phyloP scores from a whole-genome alignment of 1,139 yeast genomes.

The Hemisphaericaspora xylofermentans region DNA sequence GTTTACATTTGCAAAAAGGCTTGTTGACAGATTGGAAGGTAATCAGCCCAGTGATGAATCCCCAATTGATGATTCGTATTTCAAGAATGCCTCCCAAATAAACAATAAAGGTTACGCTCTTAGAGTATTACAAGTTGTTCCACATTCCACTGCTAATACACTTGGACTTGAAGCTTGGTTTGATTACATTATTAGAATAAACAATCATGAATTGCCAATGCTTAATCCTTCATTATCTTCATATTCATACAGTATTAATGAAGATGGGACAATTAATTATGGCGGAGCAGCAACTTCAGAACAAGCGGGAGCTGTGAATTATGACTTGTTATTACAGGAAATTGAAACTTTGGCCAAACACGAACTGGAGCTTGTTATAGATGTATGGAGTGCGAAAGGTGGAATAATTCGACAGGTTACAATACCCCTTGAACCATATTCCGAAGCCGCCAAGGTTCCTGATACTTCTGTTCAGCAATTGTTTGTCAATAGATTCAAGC shows the following conservation, averaged over 20 bases:
- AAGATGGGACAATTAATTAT: slow-evolving; percentile 44
- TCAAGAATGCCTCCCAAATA: slow-evolving; percentile 40
- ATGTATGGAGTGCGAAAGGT: slow-evolving; percentile 91
- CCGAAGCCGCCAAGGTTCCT: slow-evolving; percentile 1
- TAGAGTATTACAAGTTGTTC: slow-evolving; percentile 40
- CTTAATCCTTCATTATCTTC: slow-evolving; percentile 33
- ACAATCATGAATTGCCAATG: slow-evolving; percentile 71
- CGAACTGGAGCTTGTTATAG: slow-evolving; percentile 48
- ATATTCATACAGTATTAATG: slow-evolving; percentile 36
- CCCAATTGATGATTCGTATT: slow-evolving; percentile 48
- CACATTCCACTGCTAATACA: slow-evolving; percentile 39
- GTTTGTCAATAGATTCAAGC: slow-evolving; percentile 26
- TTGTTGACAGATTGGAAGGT: slow-evolving; percentile 75
- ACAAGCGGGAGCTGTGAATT: slow-evolving; percentile 39
- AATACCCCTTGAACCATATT: slow-evolving; percentile 35
- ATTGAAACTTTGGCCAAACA: slow-evolving; percentile 34
- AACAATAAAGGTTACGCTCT: slow-evolving; percentile 47
- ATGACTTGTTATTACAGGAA: slow-evolving; percentile 35
- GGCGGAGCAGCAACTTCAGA: slow-evolving; percentile 37
- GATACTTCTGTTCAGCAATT: slow-evolving; percentile 14
- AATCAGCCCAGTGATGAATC: slow-evolving; percentile 27
- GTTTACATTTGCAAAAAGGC: slow-evolving; percentile 87
- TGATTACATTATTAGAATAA: slow-evolving; percentile 77
- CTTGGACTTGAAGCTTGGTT: slow-evolving; percentile 74
- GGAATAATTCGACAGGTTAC: slow-evolving; percentile 57